Evolutionary conservation across 345 rosid genomes (phyloP).

Genomic region (Citrus cavaleriei): DNA sequence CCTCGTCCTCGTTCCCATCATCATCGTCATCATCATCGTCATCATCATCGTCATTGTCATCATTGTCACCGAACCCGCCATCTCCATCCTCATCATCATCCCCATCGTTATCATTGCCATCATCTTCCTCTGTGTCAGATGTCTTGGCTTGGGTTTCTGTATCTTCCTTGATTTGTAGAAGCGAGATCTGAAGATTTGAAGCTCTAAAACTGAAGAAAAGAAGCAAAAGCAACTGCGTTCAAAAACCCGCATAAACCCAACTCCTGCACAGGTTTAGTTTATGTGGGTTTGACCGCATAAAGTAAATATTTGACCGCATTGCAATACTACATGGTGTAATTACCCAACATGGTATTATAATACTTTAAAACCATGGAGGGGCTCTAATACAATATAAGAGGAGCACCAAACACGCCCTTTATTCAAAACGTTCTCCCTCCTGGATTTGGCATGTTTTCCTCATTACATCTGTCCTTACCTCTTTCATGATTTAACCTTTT

Average conservation of each 20-base stretch:
- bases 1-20: slow-evolving; percentile 29
- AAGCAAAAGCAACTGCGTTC: too few relatives aligned
- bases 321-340: too few relatives aligned
- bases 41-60: slow-evolving; percentile 19
- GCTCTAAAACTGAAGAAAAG: too few relatives aligned
- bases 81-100: slow-evolving; percentile 33
- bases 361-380: too few relatives aligned
- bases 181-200: too few relatives aligned
- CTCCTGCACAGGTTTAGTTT: too few relatives aligned
- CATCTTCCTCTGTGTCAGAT: slow-evolving; percentile 57
- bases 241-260: too few relatives aligned
- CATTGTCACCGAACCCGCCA: neutral
- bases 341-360: too few relatives aligned
- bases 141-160: slow-evolving; percentile 27
- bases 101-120: slow-evolving; percentile 22
- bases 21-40: slow-evolving; percentile 27
- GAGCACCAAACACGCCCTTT: neutral
- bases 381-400: too few relatives aligned
- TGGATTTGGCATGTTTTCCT: neutral
- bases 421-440: neutral
- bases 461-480: neutral
- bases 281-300: too few relatives aligned
- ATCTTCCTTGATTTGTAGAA: slow-evolving; percentile 25
- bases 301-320: too few relatives aligned
- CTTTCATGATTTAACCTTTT: neutral